Evolutionary conservation across 192 early-diverging fungal species (phyloP).

Genomic region (Pilaira anomala): DNA sequence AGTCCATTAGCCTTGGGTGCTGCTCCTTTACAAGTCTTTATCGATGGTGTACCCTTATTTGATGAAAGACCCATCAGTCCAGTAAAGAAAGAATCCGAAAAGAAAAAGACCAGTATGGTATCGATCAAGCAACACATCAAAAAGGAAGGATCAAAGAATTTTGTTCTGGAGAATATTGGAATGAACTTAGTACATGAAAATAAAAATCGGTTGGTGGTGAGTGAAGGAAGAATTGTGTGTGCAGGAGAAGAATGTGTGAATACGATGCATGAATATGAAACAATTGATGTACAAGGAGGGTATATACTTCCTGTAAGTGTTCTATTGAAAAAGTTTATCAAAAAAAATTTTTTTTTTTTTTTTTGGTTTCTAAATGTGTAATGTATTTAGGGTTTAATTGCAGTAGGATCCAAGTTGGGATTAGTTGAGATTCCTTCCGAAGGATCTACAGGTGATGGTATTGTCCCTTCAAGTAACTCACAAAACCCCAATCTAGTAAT

Average conservation of each 20-base stretch:
- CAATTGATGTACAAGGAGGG: conserved; percentile 55
- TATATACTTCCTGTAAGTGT: conserved; percentile 54
- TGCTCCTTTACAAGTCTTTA: conserved; percentile 68
- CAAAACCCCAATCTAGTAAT: conserved; percentile 31
- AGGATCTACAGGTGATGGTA: conserved; percentile 57
- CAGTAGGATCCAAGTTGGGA: conserved; percentile 58
- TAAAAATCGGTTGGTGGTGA: background rate
- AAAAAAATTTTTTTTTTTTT: conserved; percentile 9
- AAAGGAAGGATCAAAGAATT: conserved; percentile 5
- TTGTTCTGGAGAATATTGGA: background rate
- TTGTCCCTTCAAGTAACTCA: conserved; percentile 15
- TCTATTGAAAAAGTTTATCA: background rate
- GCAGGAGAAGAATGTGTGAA: conserved; percentile 28
- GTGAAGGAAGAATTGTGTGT: conserved; percentile 57
- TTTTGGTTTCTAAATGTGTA: too few relatives aligned
- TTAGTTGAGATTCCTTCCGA: conserved; percentile 66
- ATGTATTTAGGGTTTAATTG: conserved; percentile 47
- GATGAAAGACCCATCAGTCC: conserved; percentile 29
- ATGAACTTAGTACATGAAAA: background rate
- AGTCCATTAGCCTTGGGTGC: conserved; percentile 67
- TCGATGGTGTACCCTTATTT: conserved; percentile 68
- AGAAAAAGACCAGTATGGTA: conserved; percentile 28
- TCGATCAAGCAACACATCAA: conserved; percentile 8
- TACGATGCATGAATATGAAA: conserved; percentile 4
- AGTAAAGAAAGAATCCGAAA: conserved; percentile 17